Evolutionary conservation across 805 yeast genomes (phyloP), one percentile per base, ranked within the genome.

Genomic region (Ogataea paradorogensis): DNA sequence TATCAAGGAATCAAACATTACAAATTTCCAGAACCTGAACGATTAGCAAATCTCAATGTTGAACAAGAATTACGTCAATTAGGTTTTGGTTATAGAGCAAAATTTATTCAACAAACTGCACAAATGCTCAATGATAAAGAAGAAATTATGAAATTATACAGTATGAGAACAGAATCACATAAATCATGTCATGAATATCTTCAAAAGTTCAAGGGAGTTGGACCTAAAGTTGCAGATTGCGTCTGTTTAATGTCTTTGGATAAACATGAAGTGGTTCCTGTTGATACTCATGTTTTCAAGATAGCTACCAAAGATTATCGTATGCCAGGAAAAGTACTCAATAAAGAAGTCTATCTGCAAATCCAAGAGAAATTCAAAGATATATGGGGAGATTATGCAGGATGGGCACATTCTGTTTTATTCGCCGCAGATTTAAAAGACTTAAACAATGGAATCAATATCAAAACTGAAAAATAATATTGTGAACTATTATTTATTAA

Each of bases 191-290:
- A 80, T 45, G 67, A 70, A 6, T 78, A 72, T 34, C 63, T 93
- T 29, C 67, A 83, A 47, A 70, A 74, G 45, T 82, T 84, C 51
- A 69, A 75, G 3, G 99, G 99, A 1, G 96, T 93, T 0, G 99
- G 99, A 0, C 98, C 98, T 0, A 93, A 93, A 63, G 98, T 93
- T 1, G 97, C 99, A 0, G 99, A 93, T 53, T 93, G 99, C 60
- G 93, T 93, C 11, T 82, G 95, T 48, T 67, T 93, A 31, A 91
- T 93, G 97, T 81, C 93, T 2, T 68, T 91, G 45, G 91, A 84
- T 52, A 82, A 85, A 58, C 87, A 84, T 53, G 87, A 82, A 40
- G 76, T 87, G 9, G 96, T 93, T 3, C 99, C 99, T 0, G 86
- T 93, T 1, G 99, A 93, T 60, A 95, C 97, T 0, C 99, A 93